These are phyloP conservation scores for Porogramme epimiltina DNA, from an alignment of 1,284 basidiomycete species.

Conservation along the genomic window DNA sequence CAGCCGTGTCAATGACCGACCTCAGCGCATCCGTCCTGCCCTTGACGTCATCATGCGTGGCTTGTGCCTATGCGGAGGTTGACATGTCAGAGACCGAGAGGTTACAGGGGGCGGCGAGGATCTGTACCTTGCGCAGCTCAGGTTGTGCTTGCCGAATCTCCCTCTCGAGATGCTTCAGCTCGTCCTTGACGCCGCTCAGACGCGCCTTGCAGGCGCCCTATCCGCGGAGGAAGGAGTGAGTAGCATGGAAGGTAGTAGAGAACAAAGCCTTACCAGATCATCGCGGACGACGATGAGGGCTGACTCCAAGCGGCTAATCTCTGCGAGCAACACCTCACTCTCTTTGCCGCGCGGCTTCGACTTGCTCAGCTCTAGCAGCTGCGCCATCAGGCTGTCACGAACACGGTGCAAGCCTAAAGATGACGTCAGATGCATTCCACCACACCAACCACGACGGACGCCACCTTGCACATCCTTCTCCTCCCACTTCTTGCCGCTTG, in stretches of 20 bases:
- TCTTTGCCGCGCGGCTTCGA: conserved; percentile 80
- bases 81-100: neutral
- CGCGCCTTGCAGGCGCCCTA: conserved; percentile 68
- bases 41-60: conserved; percentile 52
- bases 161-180: conserved; percentile 75
- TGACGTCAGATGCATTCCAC: neutral
- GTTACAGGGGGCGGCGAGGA: too few relatives aligned
- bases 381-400: conserved; percentile 76
- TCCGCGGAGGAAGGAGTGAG: neutral
- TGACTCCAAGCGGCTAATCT: conserved; percentile 81
- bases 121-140: conserved; percentile 63
- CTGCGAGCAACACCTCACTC: conserved; percentile 79
- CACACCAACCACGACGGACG: neutral
- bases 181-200: conserved; percentile 73
- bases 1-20: conserved; percentile 71
- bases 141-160: conserved; percentile 71
- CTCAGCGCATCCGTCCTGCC: conserved; percentile 59
- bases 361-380: conserved; percentile 82
- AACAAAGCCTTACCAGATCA: conserved; percentile 65
- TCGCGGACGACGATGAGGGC: conserved; percentile 75
- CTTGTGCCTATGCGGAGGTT: conserved; percentile 47
- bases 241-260: neutral
- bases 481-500: conserved; percentile 83
- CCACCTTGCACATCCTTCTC: conserved; percentile 91
- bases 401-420: conserved; percentile 66